A percentile compares a stretch with the other conserved stretches of the same genome.
Conservation (phyloP, 352 stramenopile species). For the Phytophthora chlamydospora region DNA sequence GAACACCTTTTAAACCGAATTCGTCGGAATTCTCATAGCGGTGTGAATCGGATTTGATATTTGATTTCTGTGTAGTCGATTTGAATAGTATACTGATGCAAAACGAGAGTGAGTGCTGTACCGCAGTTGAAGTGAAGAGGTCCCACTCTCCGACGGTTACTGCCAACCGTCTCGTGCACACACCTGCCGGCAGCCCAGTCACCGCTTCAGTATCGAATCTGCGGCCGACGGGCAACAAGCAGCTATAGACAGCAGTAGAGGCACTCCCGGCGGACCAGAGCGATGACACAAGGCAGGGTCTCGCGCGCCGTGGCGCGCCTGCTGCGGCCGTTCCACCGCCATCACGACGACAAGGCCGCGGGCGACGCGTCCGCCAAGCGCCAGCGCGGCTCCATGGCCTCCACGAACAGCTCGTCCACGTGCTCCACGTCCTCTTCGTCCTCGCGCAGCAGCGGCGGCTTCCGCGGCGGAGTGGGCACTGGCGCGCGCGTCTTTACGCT, state of each 20-base stretch:
- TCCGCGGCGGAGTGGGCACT: conserved; percentile 1
- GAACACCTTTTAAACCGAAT: too few relatives aligned
- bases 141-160: conserved; percentile 4
- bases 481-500: conserved; percentile 28
- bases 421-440: conserved; percentile 38
- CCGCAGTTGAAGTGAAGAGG: conserved; percentile 26
- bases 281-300: conserved; percentile 41
- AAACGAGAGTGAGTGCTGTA: not conserved
- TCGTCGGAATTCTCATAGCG: too few relatives aligned
- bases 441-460: conserved; percentile 26
- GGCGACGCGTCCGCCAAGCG: conserved; percentile 17
- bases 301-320: conserved; percentile 48
- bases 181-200: too few relatives aligned
- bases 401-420: conserved; percentile 30
- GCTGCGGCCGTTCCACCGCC: conserved; percentile 48
- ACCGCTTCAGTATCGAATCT: conserved; percentile 30
- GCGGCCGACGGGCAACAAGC: conserved; percentile 5
- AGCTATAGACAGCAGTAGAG: not conserved
- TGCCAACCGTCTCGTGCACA: conserved; percentile 9
- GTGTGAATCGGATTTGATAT: too few relatives aligned
- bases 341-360: conserved; percentile 12
- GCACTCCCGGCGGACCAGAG: too few relatives aligned
- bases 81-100: conserved; percentile 3
- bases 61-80: too few relatives aligned
- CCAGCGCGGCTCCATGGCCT: conserved; percentile 26